Evolutionary conservation across 2,329 filamentous ascomycete species (phyloP).

Genomic region (Xylaria polymorpha): DNA sequence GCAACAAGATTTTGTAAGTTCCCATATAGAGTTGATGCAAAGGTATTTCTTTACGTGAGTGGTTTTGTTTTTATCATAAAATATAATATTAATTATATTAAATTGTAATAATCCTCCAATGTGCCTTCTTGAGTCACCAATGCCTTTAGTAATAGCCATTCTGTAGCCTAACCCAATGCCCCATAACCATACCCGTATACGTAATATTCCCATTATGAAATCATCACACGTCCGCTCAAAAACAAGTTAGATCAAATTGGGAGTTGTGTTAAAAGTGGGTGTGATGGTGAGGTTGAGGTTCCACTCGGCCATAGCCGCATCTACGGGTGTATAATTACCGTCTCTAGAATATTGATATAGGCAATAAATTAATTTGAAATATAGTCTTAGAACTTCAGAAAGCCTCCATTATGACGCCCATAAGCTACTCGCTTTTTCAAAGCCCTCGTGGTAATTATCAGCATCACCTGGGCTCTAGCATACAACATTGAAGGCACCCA

Average conservation of each 20-base stretch:
- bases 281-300: conserved; percentile 48
- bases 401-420: neutral
- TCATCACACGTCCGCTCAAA: conserved; percentile 4
- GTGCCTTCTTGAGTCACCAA: neutral
- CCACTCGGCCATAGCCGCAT: conserved; percentile 55
- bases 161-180: conserved; percentile 1
- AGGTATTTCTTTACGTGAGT: too few species aligned
- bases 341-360: neutral
- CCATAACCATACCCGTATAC: conserved; percentile 1
- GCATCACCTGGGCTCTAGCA: neutral
- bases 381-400: neutral
- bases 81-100: neutral
- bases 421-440: neutral
- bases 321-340: conserved; percentile 66
- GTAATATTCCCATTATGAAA: neutral
- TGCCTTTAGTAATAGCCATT: too few species aligned
- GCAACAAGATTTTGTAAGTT: too few species aligned
- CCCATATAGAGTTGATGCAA: too few species aligned
- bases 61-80: neutral
- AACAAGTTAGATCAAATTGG: conserved; percentile 45
- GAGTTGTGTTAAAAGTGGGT: conserved; percentile 37
- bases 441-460: neutral
- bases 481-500: too few species aligned
- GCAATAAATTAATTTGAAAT: neutral
- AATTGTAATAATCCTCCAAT: neutral